phyloP scores from a whole-genome alignment of 345 rosid genomes.

The Citrus hindsii region DNA sequence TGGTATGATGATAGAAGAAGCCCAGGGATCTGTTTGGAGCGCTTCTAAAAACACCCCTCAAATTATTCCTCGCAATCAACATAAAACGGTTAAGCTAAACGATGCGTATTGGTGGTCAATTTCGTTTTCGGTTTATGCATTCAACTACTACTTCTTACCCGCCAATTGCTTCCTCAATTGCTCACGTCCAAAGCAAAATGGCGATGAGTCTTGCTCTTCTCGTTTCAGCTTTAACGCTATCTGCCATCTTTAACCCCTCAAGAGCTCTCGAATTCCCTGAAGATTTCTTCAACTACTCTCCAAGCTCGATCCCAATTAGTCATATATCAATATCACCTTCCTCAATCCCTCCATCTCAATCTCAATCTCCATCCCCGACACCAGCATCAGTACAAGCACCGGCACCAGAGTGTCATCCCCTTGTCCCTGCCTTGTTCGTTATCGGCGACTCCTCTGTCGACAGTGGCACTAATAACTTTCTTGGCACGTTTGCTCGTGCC shows the following conservation, averaged over 20 bases:
- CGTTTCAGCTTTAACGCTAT: conserved; percentile 29
- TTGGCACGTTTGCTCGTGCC: conserved; percentile 91
- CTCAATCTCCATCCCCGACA: conserved; percentile 4
- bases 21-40: not conserved
- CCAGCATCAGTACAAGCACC: not conserved
- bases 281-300: conserved; percentile 12
- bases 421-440: conserved; percentile 69
- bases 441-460: conserved; percentile 90
- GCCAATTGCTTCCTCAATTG: conserved; percentile 21
- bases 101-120: too few species aligned
- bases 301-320: conserved; percentile 11
- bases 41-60: too few species aligned
- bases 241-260: conserved; percentile 24
- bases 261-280: conserved; percentile 22
- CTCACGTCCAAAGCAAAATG: conserved; percentile 14
- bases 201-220: conserved; percentile 30
- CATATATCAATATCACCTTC: conserved; percentile 4
- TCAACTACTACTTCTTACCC: conserved; percentile 16
- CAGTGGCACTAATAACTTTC: conserved; percentile 77
- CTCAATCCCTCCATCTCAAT: not conserved
- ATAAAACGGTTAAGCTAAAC: too few species aligned
- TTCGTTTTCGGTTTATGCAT: not conserved
- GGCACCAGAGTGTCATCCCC: conserved; percentile 25
- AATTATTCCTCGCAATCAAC: too few species aligned
- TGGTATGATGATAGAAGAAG: rapidly evolving